phyloP scores from a whole-genome alignment of 176 grass and related monocot genomes.

The Zoysia japonica region DNA sequence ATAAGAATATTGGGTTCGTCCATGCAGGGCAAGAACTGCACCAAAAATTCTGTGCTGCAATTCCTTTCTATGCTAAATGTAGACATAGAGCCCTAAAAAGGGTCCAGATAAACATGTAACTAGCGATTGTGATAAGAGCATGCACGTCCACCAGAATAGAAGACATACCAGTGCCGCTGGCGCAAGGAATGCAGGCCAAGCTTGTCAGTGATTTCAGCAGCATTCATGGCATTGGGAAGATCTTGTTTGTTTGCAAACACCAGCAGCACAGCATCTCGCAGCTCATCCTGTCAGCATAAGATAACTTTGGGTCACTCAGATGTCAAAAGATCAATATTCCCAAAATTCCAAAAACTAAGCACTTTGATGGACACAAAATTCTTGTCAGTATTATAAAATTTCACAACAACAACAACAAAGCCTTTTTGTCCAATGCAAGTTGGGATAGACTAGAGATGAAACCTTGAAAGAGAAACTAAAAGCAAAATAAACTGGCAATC shows the following conservation, averaged over 20 bases:
- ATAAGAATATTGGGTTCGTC: neutral
- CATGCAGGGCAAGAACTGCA: no score
- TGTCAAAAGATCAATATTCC: neutral
- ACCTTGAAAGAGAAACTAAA: no score
- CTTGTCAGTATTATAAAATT: neutral
- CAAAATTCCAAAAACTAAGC: no score
- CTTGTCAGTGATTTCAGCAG: slow-evolving; percentile 60
- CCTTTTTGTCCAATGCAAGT: no score
- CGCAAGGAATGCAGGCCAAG: slow-evolving; percentile 57
- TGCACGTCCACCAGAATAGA: neutral
- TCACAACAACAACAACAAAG: no score
- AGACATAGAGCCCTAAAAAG: neutral
- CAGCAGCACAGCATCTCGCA: slow-evolving; percentile 61
- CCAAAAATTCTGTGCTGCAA: no score
- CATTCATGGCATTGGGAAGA: slow-evolving; percentile 64
- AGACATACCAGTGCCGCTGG: slow-evolving; percentile 58
- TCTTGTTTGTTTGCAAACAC: slow-evolving; percentile 68
- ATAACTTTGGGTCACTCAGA: neutral
- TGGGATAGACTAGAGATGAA: no score
- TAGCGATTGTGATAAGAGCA: neutral
- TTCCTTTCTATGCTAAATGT: neutral
- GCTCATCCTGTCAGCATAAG: slow-evolving; percentile 44
- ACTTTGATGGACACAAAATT: neutral
- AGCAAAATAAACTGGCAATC: no score
- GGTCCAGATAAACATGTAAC: neutral